Conservation (phyloP, 768 basidiomycete species). For the Exidia glandulosa region DNA sequence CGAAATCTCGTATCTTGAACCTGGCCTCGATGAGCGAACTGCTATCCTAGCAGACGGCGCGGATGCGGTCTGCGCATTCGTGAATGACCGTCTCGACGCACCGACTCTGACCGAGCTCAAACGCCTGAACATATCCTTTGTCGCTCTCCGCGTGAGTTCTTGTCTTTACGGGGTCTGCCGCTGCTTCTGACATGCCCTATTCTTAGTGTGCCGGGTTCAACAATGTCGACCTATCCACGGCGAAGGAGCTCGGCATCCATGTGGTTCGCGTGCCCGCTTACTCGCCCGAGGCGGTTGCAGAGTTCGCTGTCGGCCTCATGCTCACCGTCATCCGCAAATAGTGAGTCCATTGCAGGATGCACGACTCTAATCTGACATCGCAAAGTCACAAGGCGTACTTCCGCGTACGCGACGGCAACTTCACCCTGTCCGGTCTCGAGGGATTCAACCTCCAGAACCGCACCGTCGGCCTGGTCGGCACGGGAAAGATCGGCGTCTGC, state of each 20-base stretch:
- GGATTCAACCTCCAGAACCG: conserved; percentile 16
- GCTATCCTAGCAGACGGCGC: conserved; percentile 5
- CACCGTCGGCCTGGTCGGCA: conserved; percentile 23
- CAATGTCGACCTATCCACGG: conserved; percentile 11
- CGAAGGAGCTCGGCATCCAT: conserved; percentile 7
- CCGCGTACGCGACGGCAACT: conserved; percentile 13
- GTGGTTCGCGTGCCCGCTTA: conserved; percentile 11
- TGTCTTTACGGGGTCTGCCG: background rate
- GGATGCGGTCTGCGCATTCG: conserved; percentile 11
- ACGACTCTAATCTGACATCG: no score
- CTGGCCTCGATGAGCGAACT: conserved; percentile 3
- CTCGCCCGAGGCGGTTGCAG: conserved; percentile 13
- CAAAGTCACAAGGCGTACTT: conserved; percentile 11
- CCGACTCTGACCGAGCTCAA: conserved; percentile 6
- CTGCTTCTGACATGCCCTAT: background rate
- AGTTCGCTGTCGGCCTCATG: conserved; percentile 13
- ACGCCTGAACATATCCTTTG: conserved; percentile 5
- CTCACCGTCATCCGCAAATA: conserved; percentile 12
- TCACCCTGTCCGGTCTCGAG: conserved; percentile 12
- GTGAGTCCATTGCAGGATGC: conserved; percentile 4
- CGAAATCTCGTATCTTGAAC: conserved; percentile 7
- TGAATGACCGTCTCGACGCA: conserved; percentile 9
- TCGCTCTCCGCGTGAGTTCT: conserved; percentile 5
- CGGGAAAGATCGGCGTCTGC: conserved; percentile 22
- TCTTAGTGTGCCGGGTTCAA: background rate